phyloP scores from a whole-genome alignment of 192 early-diverging fungal genomes.

The Lobulomyces angularis region DNA sequence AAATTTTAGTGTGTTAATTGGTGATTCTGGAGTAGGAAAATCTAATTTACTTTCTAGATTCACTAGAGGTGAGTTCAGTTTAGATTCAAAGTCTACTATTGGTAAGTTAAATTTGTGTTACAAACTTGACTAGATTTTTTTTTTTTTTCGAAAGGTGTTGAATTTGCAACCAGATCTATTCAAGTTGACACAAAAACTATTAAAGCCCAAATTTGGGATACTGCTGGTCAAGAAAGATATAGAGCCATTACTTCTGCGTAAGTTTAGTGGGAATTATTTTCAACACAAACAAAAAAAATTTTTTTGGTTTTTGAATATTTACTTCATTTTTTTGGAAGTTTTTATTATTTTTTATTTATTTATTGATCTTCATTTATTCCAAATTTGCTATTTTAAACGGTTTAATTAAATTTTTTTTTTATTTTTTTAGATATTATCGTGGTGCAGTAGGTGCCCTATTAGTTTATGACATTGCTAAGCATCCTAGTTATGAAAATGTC shows the following conservation, averaged over 20 bases:
- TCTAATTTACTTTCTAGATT: conserved; percentile 38
- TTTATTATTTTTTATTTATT: too few species aligned
- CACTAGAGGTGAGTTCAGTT: conserved; percentile 37
- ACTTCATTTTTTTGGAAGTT: too few species aligned
- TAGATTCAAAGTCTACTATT: conserved; percentile 33
- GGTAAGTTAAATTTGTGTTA: conserved; percentile 4
- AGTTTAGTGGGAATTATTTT: too few species aligned
- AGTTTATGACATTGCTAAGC: conserved; percentile 97
- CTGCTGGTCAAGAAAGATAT: conserved; percentile 67
- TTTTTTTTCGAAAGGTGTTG: conserved; percentile 53
- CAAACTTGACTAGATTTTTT: conserved; percentile 4
- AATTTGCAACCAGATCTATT: conserved; percentile 93
- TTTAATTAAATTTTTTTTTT: conserved; percentile 6
- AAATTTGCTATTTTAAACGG: conserved; percentile 8
- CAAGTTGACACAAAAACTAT: conserved; percentile 95
- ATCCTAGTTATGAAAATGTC: conserved; percentile 89
- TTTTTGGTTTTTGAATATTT: too few species aligned
- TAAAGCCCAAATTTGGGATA: conserved; percentile 99
- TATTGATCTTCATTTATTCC: neutral
- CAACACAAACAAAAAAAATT: too few species aligned
- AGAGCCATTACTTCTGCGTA: conserved; percentile 43
- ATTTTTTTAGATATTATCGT: conserved; percentile 16
- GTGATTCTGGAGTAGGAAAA: conserved; percentile 44
- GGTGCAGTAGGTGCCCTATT: conserved; percentile 86
- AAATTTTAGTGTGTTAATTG: conserved; percentile 65